Percentiles rank a stretch among this genome's conserved stretches.
Conservation (phyloP, 2,329 filamentous ascomycete genomes). For the Xylariaceae sp. region DNA sequence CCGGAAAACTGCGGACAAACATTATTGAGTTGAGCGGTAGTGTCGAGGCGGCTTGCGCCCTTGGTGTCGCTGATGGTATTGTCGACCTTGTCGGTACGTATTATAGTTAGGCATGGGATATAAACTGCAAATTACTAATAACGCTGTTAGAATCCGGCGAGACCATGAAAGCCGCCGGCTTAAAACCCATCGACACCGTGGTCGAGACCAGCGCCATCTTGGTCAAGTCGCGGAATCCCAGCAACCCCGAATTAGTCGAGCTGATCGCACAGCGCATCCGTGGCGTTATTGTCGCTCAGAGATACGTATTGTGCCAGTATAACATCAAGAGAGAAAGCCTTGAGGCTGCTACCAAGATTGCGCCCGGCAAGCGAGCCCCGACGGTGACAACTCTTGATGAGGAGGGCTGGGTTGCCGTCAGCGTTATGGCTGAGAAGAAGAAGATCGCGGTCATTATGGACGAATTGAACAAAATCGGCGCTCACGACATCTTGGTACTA, state of each 20-base stretch:
- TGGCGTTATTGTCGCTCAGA: constrained; percentile 92
- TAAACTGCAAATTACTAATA: constrained; percentile 6
- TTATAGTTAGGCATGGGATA: neutral
- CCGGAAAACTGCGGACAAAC: constrained; percentile 67
- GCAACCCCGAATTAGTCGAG: constrained; percentile 73
- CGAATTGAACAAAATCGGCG: constrained; percentile 67
- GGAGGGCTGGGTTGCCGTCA: constrained; percentile 89
- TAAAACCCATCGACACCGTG: constrained; percentile 92
- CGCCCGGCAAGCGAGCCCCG: constrained; percentile 87
- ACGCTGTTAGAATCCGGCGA: constrained; percentile 75
- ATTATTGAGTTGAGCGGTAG: constrained; percentile 94
- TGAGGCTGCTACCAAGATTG: constrained; percentile 64
- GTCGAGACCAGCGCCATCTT: constrained; percentile 82
- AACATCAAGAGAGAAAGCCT: constrained; percentile 75
- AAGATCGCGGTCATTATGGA: constrained; percentile 84
- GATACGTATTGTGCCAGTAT: constrained; percentile 93
- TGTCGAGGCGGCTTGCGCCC: constrained; percentile 91
- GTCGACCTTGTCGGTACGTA: constrained; percentile 89
- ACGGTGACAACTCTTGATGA: constrained; percentile 87
- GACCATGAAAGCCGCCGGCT: constrained; percentile 92
- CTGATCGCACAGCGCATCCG: constrained; percentile 81
- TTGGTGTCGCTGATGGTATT: constrained; percentile 94
- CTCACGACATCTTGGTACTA: constrained; percentile 78
- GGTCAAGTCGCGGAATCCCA: constrained; percentile 82
- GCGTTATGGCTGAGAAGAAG: constrained; percentile 88